Evolutionary conservation across 2,329 filamentous ascomycete species (phyloP).

Genomic region (Cadophora sp.): DNA sequence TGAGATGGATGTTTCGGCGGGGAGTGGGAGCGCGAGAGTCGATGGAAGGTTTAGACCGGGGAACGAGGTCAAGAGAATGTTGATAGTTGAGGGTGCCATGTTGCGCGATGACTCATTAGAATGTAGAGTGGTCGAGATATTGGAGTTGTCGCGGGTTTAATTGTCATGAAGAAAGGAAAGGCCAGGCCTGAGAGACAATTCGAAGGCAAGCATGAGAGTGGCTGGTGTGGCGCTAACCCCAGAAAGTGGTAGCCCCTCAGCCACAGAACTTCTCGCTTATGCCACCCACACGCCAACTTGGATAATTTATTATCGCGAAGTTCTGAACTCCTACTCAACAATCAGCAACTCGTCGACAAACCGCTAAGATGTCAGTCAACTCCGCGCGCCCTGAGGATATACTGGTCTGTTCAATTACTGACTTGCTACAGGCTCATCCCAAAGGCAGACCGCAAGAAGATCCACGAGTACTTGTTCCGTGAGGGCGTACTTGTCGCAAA

Average conservation of each 20-base stretch:
- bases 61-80: conserved; percentile 86
- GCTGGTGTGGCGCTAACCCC: conserved; percentile 15
- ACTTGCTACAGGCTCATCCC: conserved; percentile 88
- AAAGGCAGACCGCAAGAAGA: conserved; percentile 99
- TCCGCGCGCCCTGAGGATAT: neutral
- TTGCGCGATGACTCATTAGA: conserved; percentile 6
- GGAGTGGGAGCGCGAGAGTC: conserved; percentile 80
- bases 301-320: conserved; percentile 24
- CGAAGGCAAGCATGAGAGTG: neutral
- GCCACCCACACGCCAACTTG: conserved; percentile 8
- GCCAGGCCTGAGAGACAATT: neutral
- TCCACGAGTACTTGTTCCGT: conserved; percentile 99
- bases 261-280: conserved; percentile 26
- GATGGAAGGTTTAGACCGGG: conserved; percentile 81
- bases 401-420: conserved; percentile 18
- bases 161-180: neutral
- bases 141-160: neutral
- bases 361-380: conserved; percentile 53
- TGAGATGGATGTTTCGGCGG: conserved; percentile 67
- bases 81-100: conserved; percentile 69
- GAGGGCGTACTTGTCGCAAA: conserved; percentile 94
- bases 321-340: conserved; percentile 26
- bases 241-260: conserved; percentile 1
- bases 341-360: conserved; percentile 40
- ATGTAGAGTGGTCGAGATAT: neutral